Conservation (phyloP, 805 yeast species). For the Brettanomyces custersianus region DNA sequence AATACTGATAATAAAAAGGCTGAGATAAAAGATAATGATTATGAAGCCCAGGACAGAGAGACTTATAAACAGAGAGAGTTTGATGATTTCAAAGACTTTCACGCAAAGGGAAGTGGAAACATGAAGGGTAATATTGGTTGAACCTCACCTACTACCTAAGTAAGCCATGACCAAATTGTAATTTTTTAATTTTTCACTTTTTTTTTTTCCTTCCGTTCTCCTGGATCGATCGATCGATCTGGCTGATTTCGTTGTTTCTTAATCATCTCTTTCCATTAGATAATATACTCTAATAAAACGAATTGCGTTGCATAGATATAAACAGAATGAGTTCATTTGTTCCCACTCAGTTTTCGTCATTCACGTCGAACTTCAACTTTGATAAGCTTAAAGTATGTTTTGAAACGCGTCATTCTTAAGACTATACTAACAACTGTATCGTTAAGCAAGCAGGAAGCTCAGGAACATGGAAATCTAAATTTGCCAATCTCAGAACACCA, state of each 20-base stretch:
- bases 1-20: conserved; percentile 31
- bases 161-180: too few species aligned
- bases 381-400: conserved; percentile 23
- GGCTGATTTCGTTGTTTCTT: too few species aligned
- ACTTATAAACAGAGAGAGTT: conserved; percentile 76
- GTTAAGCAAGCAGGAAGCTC: conserved; percentile 17
- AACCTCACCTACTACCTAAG: too few species aligned
- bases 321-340: conserved; percentile 23
- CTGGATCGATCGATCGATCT: too few species aligned
- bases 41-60: conserved; percentile 47
- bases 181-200: too few species aligned
- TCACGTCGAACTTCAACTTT: conserved; percentile 24
- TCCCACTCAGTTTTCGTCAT: conserved; percentile 28
- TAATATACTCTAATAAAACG: too few species aligned
- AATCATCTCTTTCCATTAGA: too few species aligned
- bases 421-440: not conserved
- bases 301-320: too few species aligned
- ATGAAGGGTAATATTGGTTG: conserved; percentile 57
- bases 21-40: conserved; percentile 57
- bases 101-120: conserved; percentile 87
- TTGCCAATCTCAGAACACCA: conserved; percentile 68
- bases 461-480: conserved; percentile 44
- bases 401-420: not conserved
- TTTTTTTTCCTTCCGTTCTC: too few species aligned
- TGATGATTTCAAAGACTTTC: conserved; percentile 88